These are phyloP conservation scores for Adansonia gregorii DNA, from an alignment of 441 rosid species.

Conservation along the genomic window DNA sequence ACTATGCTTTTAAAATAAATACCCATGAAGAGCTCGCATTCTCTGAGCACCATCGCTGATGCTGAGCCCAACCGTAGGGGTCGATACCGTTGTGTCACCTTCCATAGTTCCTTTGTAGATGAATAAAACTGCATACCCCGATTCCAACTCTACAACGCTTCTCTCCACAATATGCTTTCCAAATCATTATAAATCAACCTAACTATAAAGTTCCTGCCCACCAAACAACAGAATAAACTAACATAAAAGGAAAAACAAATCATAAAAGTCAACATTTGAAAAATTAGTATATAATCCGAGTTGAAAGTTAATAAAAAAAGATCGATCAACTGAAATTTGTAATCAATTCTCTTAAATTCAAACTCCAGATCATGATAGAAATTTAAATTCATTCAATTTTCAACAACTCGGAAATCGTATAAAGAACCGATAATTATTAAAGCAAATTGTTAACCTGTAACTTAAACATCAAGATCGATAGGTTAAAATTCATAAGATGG, in stretches of 20 bases:
- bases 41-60: conserved; percentile 52
- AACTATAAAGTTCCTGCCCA: conserved; percentile 29
- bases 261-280: background rate
- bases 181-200: conserved; percentile 56
- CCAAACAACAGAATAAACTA: conserved; percentile 39
- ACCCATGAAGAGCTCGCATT: conserved; percentile 74
- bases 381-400: background rate
- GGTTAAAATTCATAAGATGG: conserved; percentile 18
- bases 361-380: conserved; percentile 23
- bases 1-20: conserved; percentile 29
- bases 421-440: background rate
- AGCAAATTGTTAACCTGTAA: background rate
- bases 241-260: background rate
- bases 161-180: conserved; percentile 53
- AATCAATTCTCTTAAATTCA: conserved; percentile 1
- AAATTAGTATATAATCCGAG: background rate
- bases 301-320: background rate
- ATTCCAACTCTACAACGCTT: conserved; percentile 57
- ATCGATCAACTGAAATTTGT: background rate
- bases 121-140: conserved; percentile 51
- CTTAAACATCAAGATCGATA: conserved; percentile 15
- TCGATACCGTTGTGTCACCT: conserved; percentile 57
- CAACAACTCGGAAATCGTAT: background rate
- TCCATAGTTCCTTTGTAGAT: conserved; percentile 64
- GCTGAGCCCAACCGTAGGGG: conserved; percentile 58